Percentiles rank a stretch among this genome's conserved stretches.
Conservation (phyloP, 169 alveolate species). For the Plasmodium berghei region DNA sequence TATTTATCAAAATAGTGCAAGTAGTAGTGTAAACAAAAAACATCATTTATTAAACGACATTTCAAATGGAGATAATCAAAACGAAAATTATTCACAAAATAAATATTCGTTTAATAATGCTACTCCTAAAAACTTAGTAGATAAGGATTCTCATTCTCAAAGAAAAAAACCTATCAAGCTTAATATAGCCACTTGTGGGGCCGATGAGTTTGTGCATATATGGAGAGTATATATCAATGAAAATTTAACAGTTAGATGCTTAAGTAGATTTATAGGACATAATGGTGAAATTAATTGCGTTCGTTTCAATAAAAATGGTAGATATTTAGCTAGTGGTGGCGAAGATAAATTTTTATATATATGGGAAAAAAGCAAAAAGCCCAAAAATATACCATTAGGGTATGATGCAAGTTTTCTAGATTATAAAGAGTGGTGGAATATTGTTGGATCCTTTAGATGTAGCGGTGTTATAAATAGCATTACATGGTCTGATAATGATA, state of each 20-base stretch:
- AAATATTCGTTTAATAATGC: neutral
- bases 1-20: neutral
- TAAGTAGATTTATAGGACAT: conserved; percentile 90
- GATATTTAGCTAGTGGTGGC: conserved; percentile 91
- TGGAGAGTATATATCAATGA: conserved; percentile 88
- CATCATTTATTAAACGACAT: conserved; percentile 3
- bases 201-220: conserved; percentile 92
- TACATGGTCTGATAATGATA: conserved; percentile 66
- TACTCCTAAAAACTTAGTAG: neutral
- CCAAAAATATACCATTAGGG: conserved; percentile 78
- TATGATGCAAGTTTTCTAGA: conserved; percentile 82
- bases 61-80: neutral
- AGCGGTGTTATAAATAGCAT: conserved; percentile 71
- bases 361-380: conserved; percentile 85
- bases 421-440: conserved; percentile 86
- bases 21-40: neutral
- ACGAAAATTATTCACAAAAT: neutral
- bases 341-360: conserved; percentile 87
- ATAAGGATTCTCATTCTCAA: neutral
- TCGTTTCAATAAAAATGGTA: conserved; percentile 89
- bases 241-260: conserved; percentile 85
- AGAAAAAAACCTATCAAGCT: conserved; percentile 57
- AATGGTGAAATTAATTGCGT: conserved; percentile 92
- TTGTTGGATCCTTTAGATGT: conserved; percentile 86
- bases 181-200: conserved; percentile 92